Base-by-base conservation (phyloP, 345 rosid genomes). In the Litchi chinensis region DNA sequence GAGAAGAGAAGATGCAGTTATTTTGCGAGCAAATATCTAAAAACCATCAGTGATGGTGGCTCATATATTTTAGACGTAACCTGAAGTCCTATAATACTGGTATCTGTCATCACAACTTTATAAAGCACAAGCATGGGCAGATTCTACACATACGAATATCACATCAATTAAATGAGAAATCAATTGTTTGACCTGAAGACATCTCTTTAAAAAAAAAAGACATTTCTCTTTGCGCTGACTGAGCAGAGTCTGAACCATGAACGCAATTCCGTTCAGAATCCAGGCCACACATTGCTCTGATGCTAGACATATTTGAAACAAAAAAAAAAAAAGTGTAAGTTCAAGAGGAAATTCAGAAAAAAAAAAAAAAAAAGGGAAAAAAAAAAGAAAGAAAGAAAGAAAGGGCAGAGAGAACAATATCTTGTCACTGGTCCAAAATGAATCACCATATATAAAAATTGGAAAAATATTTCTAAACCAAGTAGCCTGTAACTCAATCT, bases 191-290 rank as follows among this genome's bases (percentile, higher is more conserved):
- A 95, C 96, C 92, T 86, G 84, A 68, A 59, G 82, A 62, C 37
- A n/a, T 46, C 69, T 88, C 87, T 68, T 75, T 72, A 80, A 93
- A 93, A 92, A 95, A 93, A 86, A 95, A 91, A 32, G 87, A 76
- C 73, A 95, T 92, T 83, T 93, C 95, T 75, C 98, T 87, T 84
- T 82, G 84, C 71, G 95, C 97, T 21, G 97, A 95, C 75, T 82
- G 77, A 66, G 79, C 76, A 60, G 98, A 95, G 86, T 95, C 98
- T 0, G 97, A 95, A 76, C 98, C 97, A 77, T 91, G 97, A 64
- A 93, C 90, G 73, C 95, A 95, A 63, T 95, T 95, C 67, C 79
- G 86, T 82, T 91, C 89, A 6, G 79, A 86, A 87, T 92, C 89
- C 46, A 80, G 68, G 50, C 98, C 95, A 41, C 95, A 92, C 76